Percentiles rank a stretch among this genome's conserved stretches.
These are phyloP conservation scores for Nigrospora sphaerica DNA, from an alignment of 2,329 filamentous ascomycete genomes.

Conservation along the genomic window DNA sequence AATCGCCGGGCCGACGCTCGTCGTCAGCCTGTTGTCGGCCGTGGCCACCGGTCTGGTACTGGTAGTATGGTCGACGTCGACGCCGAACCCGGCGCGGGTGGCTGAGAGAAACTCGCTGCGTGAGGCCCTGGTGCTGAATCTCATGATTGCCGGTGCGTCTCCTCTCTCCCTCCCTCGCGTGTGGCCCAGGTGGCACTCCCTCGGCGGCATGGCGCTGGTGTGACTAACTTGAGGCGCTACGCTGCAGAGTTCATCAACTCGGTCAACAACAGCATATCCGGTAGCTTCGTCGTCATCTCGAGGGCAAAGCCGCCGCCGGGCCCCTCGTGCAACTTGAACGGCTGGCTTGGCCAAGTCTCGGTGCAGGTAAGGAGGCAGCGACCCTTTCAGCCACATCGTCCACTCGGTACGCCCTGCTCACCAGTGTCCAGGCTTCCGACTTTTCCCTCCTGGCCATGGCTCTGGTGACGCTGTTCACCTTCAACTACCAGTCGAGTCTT, in stretches of 20 bases:
- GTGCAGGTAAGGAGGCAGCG: neutral
- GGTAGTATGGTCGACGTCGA: constrained; percentile 4
- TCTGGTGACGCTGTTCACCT: constrained; percentile 4
- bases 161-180: too few relatives aligned
- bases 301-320: neutral
- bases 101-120: constrained; percentile 5
- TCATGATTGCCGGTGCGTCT: constrained; percentile 3
- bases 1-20: constrained; percentile 3
- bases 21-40: constrained; percentile 4
- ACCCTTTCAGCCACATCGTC: too few relatives aligned
- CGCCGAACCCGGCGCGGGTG: neutral
- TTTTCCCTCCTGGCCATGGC: constrained; percentile 7
- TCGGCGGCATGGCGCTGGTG: too few relatives aligned
- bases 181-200: too few relatives aligned
- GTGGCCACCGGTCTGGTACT: constrained; percentile 3
- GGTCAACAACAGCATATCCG: constrained; percentile 5
- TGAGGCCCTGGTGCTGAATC: constrained; percentile 6
- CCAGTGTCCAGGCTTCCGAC: constrained; percentile 3
- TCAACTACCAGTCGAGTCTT: constrained; percentile 2
- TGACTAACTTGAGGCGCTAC: too few relatives aligned
- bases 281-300: neutral
- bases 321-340: neutral
- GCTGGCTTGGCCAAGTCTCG: neutral
- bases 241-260: constrained; percentile 6
- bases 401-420: neutral